Evolutionary conservation across 1,139 yeast species (phyloP), one percentile per base, ranked within the genome.

Genomic region (Candida gigantensis): DNA sequence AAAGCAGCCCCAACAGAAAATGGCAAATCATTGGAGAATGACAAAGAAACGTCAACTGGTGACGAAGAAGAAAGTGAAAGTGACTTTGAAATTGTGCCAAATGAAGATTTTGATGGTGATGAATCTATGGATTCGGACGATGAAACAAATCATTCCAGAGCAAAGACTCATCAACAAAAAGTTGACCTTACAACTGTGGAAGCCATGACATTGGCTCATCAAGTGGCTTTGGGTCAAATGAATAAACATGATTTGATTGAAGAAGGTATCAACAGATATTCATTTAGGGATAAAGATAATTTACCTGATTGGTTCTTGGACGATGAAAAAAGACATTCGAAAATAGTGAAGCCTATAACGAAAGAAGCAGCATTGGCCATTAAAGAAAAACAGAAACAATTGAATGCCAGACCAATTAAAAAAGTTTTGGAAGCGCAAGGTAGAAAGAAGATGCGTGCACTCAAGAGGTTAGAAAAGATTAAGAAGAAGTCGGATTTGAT

Each of bases 201-300:
- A 60, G 97, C 97, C 5, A 94, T 94, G 98, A 92, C 98, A 0
- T 70, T 92, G 53, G 98, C 98, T 0, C 99, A 94, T 57, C 90
- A 92, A 62, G 74, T 94, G 33, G 98, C 98, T 0, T 64, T 88
- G 23, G 96, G 97, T 3, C 89, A 86, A 52, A 85, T 74, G 66
- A 78, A 81, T 36, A 89, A 84, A 59, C 82, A 86, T 51, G 95
- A 90, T 51, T 69, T 92, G 43, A 70, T 87, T 16, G 90, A 89
- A 52, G 28, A 25, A 25, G 96, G 97, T 24, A 86, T 85, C 61
- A 88, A 92, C 60, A 79, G 88, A 59, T 87, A 88, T 51, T 81
- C 97, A 2, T 90, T 92, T 75, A 77, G 97, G 49, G 97, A 92
- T 53, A 74, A 70, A 34, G 97, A 90, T 16, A 89, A 90, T 17